Evolutionary conservation across 169 alveolate genomes (phyloP), one percentile per base, ranked within the genome.

Genomic region (Blepharisma undulans): DNA sequence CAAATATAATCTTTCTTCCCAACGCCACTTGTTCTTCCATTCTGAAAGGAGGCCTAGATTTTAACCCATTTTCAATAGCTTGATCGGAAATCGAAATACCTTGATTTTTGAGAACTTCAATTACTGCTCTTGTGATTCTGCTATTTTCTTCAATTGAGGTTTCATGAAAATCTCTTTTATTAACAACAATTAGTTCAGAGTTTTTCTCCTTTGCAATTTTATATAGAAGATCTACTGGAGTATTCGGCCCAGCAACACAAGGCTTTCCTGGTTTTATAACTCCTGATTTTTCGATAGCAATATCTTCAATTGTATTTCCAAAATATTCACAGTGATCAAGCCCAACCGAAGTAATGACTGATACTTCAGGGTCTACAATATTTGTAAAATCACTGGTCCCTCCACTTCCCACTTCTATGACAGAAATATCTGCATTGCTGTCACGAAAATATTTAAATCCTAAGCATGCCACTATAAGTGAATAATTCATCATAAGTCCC

Each of bases 381-480:
- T 98, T 98, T 4, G 99, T 98, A 14, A 97, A 92, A 94, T 98
- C 99, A 19, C 92, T 90, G 71, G 96, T 89, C 10, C 99, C 99
- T 30, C 99, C 99, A 21, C 97, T n/a, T 3, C 99, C 99, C 19
- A 98, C 94, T 93, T 98, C 99, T 25, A 97, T 36, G 21, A 98
- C 97, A 19, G 98, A 99, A 92, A 96, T 96, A 76, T 98, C 99
- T 4, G 96, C 98, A 27, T 92, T 74, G 78, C 93, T 59, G 27
- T 94, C 93, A 48, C 79, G 85, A 87, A 95, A 98, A 48, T 95
- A 93, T 78, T 94, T 72, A 86, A 97, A 95, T 19, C 96, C 96
- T 74, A 96, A 84, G 21, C 60, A 71, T 61, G n/a, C n/a, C n/a
- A n/a, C n/a, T n/a, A n/a, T n/a, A n/a, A n/a, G n/a, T n/a, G n/a